Percentiles rank a stretch among this genome's conserved stretches.
Conservation (phyloP, 345 rosid species). For the Alliaria petiolata region DNA sequence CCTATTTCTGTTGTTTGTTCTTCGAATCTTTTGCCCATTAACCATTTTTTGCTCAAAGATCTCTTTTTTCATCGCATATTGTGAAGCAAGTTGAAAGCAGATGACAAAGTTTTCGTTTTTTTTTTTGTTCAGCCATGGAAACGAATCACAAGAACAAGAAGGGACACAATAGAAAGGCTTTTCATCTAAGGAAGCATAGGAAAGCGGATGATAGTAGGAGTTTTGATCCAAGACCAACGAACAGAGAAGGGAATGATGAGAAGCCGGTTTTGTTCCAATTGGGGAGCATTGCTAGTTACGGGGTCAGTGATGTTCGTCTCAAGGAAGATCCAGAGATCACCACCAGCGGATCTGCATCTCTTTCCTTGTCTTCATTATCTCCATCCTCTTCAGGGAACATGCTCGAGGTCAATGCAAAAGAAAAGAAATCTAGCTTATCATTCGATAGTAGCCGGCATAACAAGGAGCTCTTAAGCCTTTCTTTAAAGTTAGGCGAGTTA, state of each 20-base stretch:
- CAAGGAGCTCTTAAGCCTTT: slow-evolving; percentile 14
- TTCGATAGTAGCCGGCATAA: slow-evolving; percentile 15
- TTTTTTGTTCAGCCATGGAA: slow-evolving; percentile 19
- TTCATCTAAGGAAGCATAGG: slow-evolving; percentile 28
- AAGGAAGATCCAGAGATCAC: slow-evolving; percentile 22
- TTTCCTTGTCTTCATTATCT: slow-evolving; percentile 17
- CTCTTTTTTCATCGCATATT: neutral
- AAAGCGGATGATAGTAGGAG: slow-evolving; percentile 11
- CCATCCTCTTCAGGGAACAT: slow-evolving; percentile 17
- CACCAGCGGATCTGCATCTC: slow-evolving; percentile 4
- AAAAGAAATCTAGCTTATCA: neutral
- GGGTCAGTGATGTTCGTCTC: slow-evolving; percentile 10
- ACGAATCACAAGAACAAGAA: slow-evolving; percentile 24
- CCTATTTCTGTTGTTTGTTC: neutral
- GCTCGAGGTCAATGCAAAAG: slow-evolving; percentile 2
- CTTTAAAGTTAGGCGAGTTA: slow-evolving; percentile 25
- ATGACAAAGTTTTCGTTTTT: neutral
- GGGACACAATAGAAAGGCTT: slow-evolving; percentile 15
- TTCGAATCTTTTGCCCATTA: neutral
- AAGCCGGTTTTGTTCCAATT: slow-evolving; percentile 31
- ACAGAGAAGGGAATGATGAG: slow-evolving; percentile 5
- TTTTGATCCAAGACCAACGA: slow-evolving; percentile 15
- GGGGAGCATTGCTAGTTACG: slow-evolving; percentile 32
- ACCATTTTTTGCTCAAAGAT: neutral
- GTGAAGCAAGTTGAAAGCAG: neutral